Evolutionary conservation across 306 rosid species (phyloP), one percentile per base, ranked within the genome.

Genomic region (Mimosa pudica): DNA sequence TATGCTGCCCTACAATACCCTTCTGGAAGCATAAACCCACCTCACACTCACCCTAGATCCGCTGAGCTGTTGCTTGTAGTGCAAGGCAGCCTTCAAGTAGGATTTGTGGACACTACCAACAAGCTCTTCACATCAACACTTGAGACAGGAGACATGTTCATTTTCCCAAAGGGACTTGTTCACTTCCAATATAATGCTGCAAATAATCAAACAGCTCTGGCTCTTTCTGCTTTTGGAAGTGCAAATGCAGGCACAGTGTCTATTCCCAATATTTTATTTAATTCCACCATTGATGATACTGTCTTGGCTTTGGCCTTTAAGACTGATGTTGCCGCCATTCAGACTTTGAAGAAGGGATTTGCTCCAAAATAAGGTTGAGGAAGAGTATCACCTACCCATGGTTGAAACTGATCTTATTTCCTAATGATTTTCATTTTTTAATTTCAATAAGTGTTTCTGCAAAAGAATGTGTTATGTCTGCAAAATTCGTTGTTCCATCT

Each of bases 271-370:
- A 77, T 88, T 0, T 20, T 91, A 51, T 87, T 91, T 17, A n/a
- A 70, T 20, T 77, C 88, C 1, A 62, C 89, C 18, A 84, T 91
- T 68, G 87, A 88, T 42, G 87, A 89, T 35, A 76, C 14, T 55
- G 84, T 87, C 62, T 78, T 91, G 84, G 96, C 93, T 61, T 81
- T 84, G 80, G 82, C 96, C 7, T 87, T 90, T 67, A 90, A 84
- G 83, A 89, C 91, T 6, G 61, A 88, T 51, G 87, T 80, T 51
- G 18, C 66, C 73, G 84, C 85, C 68, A 81, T 88, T 81, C 70
- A 81, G 12, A 71, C 14, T 14, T 79, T 87, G 66, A 89, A 86
- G 79, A 82, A 86, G 35, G 87, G 80, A 8, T 88, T 89, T 80
- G 65, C 85, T 76, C 72, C 87, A 16, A 5, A 63, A 6, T 16